These are phyloP conservation scores for Nigrospora oryzae DNA, from an alignment of 2,329 filamentous ascomycete genomes.

Conservation along the genomic window DNA sequence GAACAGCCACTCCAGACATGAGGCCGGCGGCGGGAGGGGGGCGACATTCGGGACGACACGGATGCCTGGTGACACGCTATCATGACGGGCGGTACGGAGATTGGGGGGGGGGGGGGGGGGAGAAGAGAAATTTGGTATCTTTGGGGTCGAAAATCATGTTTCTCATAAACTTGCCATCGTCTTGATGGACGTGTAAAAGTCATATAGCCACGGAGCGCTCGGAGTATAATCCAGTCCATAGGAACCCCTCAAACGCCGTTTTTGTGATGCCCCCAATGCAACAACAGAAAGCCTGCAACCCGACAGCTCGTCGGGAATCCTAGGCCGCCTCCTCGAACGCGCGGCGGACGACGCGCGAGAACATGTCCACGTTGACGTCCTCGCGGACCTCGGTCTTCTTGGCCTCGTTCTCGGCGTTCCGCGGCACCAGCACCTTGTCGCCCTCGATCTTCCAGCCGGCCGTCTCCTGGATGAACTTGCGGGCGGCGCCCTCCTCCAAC, in stretches of 20 bases:
- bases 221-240: slow-evolving; percentile 1
- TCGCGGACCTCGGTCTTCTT: slow-evolving; percentile 93
- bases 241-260: slow-evolving; percentile 2
- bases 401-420: slow-evolving; percentile 96
- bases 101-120: no score
- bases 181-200: not conserved
- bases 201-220: not conserved
- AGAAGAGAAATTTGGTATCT: no score
- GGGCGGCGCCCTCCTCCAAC: slow-evolving; percentile 56
- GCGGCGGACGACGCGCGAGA: slow-evolving; percentile 69
- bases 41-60: no score
- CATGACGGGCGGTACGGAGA: no score
- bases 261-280: not conserved
- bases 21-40: no score
- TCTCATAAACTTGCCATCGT: not conserved
- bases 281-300: not conserved
- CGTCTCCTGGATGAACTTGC: slow-evolving; percentile 75
- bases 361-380: slow-evolving; percentile 87
- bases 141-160: not conserved
- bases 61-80: no score
- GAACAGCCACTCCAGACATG: no score
- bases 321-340: slow-evolving; percentile 77
- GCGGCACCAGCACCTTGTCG: slow-evolving; percentile 64
- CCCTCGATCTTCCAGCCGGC: slow-evolving; percentile 78
- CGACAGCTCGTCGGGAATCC: slow-evolving; percentile 6